phyloP scores from a whole-genome alignment of 176 grass and related monocot genomes.

The Oryza australiensis region DNA sequence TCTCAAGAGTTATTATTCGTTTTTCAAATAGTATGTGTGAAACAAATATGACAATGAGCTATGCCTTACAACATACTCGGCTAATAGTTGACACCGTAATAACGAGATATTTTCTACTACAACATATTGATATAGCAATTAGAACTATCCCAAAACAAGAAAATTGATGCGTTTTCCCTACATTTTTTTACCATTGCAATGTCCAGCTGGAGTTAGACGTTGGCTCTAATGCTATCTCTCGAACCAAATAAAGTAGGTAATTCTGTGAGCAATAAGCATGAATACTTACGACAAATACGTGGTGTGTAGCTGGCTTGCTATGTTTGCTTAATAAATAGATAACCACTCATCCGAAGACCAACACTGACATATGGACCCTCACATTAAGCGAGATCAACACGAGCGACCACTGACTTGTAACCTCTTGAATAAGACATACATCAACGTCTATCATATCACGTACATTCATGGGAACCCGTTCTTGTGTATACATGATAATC shows the following conservation, averaged over 20 bases:
- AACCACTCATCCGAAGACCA: background rate
- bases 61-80: rapidly evolving
- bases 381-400: too few species aligned
- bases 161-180: rapidly evolving
- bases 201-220: background rate
- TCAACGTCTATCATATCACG: background rate
- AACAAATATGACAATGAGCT: too few species aligned
- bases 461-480: background rate
- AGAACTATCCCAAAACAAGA: background rate
- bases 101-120: too few species aligned
- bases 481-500: rapidly evolving
- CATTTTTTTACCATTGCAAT: background rate
- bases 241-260: background rate
- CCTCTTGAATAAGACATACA: too few species aligned
- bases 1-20: too few species aligned
- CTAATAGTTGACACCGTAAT: too few species aligned
- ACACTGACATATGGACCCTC: background rate
- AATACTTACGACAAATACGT: background rate
- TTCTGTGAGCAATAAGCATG: rapidly evolving
- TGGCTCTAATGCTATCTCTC: too few species aligned
- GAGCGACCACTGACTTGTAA: background rate
- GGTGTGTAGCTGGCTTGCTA: background rate
- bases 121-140: background rate
- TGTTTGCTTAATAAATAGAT: background rate
- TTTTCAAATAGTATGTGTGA: too few species aligned